Base-by-base conservation (phyloP, 345 rosid genomes). In the Ceriops tagal region DNA sequence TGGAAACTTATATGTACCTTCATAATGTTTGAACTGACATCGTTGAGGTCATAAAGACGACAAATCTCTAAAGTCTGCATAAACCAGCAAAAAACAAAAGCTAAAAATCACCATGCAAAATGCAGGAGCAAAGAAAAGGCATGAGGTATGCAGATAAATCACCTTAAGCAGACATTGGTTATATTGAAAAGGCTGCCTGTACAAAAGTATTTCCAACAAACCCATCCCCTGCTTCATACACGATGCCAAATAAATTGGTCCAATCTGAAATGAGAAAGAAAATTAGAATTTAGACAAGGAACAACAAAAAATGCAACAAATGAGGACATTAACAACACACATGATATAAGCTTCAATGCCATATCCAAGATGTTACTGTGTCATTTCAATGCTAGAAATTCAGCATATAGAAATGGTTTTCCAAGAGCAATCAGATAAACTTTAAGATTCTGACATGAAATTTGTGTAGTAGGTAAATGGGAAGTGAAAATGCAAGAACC, bases 221-320 rank as follows among this genome's bases (percentile, higher is more conserved):
- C 87, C 83, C 91, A 90, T 71, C 63, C 99, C 99, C 71, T 86
- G 99, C 86, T 86, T 89, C 84, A 77, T 79, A 71, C 97, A 92
- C 5, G 96, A 92, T 64, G 87, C 64, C 83, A 95, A 80, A 82
- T 95, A 95, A 72, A 95, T 83, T 46, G 96, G 96, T 73, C 96
- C 97, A 60, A 92, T 90, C 98, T 93, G 95, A 63, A 73, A 47
- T 53, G 58, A 39, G 62, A 46, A 71, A 47, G 6, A 24, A 13
- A 22, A 9, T 2, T 2, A 74, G 37, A 27, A 69, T 34, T 8
- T 5, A 59, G 8, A 37, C 35, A 15, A 61, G 62, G 11, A 49
- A 39, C 34, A 31, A 31, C 1, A 58, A 68, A 35, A 64, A 49
- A 24, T 26, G 16, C 28, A 55, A 55, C 22, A 26, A 22, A 55